Conservation (phyloP, 352 stramenopile species). For the Blastocystis sp. region DNA sequence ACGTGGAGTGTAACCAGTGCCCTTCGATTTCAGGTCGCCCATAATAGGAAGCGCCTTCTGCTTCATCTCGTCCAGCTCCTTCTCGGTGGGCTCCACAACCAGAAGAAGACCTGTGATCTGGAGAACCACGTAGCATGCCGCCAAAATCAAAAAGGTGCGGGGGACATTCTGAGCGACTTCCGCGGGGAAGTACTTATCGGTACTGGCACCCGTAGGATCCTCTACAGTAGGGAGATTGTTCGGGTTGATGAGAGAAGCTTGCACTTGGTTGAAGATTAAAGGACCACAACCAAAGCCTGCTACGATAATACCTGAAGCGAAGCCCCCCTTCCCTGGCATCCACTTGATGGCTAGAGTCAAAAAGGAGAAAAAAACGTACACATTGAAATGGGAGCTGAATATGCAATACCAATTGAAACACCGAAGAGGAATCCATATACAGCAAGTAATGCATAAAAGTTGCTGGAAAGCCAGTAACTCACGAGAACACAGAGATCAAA, state of each 20-base stretch:
- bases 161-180: slow-evolving; percentile 17
- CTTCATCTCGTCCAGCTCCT: slow-evolving; percentile 30
- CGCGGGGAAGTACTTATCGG: slow-evolving; percentile 24
- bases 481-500: not conserved
- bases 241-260: slow-evolving; percentile 45
- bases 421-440: slow-evolving; percentile 55
- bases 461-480: slow-evolving; percentile 25
- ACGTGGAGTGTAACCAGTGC: slow-evolving; percentile 25
- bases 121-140: slow-evolving; percentile 4
- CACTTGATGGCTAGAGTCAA: slow-evolving; percentile 51
- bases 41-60: slow-evolving; percentile 8
- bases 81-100: slow-evolving; percentile 12
- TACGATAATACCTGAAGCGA: slow-evolving; percentile 42
- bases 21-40: not conserved
- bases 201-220: not conserved
- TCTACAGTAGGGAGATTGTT: slow-evolving; percentile 19
- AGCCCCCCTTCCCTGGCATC: slow-evolving; percentile 52
- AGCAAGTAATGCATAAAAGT: slow-evolving; percentile 19
- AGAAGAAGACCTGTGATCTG: not conserved
- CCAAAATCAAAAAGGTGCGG: not conserved
- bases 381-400: slow-evolving; percentile 47
- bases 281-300: slow-evolving; percentile 58
- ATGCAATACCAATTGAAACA: slow-evolving; percentile 27
- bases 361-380: not conserved
- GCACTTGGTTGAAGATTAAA: slow-evolving; percentile 59